These are phyloP conservation scores for Plectosphaerella cucumerina DNA, from an alignment of 2,329 filamentous ascomycete species.

Conservation along the genomic window DNA sequence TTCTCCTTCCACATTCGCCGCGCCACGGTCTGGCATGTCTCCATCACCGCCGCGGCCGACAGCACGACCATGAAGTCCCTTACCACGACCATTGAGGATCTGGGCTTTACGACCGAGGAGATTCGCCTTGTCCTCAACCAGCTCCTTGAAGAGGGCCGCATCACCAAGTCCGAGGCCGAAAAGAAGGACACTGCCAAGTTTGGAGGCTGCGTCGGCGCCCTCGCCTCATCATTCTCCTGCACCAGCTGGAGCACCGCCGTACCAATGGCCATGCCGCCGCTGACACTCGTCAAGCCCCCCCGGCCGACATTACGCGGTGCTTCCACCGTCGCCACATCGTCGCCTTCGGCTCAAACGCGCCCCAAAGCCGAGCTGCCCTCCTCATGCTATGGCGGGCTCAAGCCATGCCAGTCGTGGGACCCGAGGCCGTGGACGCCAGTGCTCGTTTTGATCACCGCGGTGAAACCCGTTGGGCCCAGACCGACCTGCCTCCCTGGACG, in stretches of 20 bases:
- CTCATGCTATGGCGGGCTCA: neutral
- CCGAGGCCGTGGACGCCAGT: no score
- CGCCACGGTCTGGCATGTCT: neutral
- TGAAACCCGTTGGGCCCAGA: neutral
- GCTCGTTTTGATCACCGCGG: no score
- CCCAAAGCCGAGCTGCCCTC: neutral
- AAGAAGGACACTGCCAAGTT: neutral
- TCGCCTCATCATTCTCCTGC: no score
- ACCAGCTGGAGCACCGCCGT: no score
- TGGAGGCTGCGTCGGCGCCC: neutral
- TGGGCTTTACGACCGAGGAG: neutral
- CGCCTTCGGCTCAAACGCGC: neutral
- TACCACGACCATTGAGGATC: neutral
- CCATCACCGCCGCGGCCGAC: constrained; percentile 1
- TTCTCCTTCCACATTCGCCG: neutral
- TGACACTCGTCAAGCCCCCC: neutral
- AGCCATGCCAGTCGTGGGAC: neutral
- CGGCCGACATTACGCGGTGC: neutral
- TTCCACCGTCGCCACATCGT: neutral
- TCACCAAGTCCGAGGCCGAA: neutral
- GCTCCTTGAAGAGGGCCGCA: neutral
- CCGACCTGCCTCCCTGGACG: neutral
- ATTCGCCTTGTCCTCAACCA: neutral
- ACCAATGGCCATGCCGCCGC: neutral
- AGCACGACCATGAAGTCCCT: neutral